phyloP scores from a whole-genome alignment of 1,139 yeast species.

The Hemisphaericaspora xylofermentans region DNA sequence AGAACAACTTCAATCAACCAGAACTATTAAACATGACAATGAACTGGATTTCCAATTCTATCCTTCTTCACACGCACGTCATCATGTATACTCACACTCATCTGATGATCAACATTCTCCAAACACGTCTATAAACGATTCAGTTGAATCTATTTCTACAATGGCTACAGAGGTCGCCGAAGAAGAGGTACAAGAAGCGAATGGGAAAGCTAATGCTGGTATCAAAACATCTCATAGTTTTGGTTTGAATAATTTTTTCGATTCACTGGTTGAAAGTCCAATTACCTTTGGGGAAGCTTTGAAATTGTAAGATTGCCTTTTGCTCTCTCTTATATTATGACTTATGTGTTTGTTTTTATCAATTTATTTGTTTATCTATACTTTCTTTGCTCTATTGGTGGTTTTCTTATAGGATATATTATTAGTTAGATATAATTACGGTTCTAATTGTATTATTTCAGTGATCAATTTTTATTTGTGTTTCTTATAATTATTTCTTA shows the following conservation, averaged over 20 bases:
- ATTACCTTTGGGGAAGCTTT: not conserved
- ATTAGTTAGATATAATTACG: too few relatives aligned
- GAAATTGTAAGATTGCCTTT: not conserved
- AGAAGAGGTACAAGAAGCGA: not conserved
- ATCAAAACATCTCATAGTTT: not conserved
- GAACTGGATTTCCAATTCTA: conserved; percentile 7
- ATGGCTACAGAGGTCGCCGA: conserved; percentile 13
- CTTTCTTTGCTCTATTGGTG: too few relatives aligned
- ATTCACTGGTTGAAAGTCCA: not conserved
- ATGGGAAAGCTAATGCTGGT: not conserved
- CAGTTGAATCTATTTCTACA: conserved; percentile 13
- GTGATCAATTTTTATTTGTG: too few relatives aligned
- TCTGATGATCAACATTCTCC: conserved; percentile 5
- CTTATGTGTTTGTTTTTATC: not conserved
- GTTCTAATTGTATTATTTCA: too few relatives aligned
- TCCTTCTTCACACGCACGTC: not conserved
- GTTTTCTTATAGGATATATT: too few relatives aligned
- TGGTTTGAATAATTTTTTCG: not conserved
- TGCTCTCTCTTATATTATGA: not conserved
- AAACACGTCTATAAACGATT: conserved; percentile 5
- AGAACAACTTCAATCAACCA: not conserved
- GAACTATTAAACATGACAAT: conserved; percentile 1
- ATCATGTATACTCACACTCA: conserved; percentile 2
- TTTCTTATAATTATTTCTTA: too few relatives aligned
- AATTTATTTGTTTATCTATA: too few relatives aligned